Evolutionary conservation across 2,329 filamentous ascomycete species (phyloP).

Genomic region (Monosporascus sp.): DNA sequence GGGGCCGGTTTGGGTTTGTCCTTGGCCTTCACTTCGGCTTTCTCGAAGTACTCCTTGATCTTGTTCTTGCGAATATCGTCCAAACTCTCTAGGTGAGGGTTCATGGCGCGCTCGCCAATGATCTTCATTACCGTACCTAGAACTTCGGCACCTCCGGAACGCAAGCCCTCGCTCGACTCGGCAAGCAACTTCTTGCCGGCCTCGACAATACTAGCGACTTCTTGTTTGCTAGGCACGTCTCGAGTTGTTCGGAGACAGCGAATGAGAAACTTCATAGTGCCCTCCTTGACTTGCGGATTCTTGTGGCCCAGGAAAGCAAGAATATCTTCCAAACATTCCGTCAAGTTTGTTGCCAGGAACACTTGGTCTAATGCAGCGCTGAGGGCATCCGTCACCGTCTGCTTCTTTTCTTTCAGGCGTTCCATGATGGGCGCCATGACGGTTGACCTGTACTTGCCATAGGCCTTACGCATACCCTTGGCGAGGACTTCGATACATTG

Average conservation of each 20-base stretch:
- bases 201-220: slow-evolving; percentile 83
- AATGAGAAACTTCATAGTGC: slow-evolving; percentile 89
- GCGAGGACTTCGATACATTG: slow-evolving; percentile 88
- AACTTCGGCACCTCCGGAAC: slow-evolving; percentile 86
- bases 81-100: slow-evolving; percentile 80
- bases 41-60: slow-evolving; percentile 83
- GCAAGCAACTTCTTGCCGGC: slow-evolving; percentile 82
- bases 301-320: slow-evolving; percentile 82
- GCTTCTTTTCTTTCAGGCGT: slow-evolving; percentile 95
- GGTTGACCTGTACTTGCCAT: slow-evolving; percentile 71
- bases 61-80: slow-evolving; percentile 95
- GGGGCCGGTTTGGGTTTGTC: slow-evolving; percentile 84
- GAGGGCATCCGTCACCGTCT: slow-evolving; percentile 78
- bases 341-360: slow-evolving; percentile 61
- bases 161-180: slow-evolving; percentile 78
- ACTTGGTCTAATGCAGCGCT: slow-evolving; percentile 74
- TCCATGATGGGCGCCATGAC: slow-evolving; percentile 92
- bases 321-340: slow-evolving; percentile 89
- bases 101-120: slow-evolving; percentile 93
- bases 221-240: slow-evolving; percentile 76
- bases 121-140: slow-evolving; percentile 98
- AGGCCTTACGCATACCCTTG: slow-evolving; percentile 73
- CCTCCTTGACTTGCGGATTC: slow-evolving; percentile 96
- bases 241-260: slow-evolving; percentile 77
- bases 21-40: slow-evolving; percentile 79